Conservation (phyloP, 768 basidiomycete genomes). For the Kwoniella sp. region DNA sequence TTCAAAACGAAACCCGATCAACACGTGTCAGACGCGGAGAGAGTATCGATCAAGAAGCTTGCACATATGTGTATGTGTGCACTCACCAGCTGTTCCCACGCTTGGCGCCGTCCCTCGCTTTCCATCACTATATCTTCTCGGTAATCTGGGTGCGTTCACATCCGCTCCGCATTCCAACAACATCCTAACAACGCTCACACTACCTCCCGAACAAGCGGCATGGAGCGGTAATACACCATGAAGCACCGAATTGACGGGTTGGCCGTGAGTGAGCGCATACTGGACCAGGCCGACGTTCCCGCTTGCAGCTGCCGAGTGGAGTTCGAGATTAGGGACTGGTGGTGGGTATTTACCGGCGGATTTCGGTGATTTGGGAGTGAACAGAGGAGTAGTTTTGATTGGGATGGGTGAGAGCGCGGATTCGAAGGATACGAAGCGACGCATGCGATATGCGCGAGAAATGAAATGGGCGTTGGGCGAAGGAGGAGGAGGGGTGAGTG, state of each 20-base stretch:
- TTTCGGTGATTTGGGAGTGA: not conserved
- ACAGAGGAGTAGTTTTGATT: conserved; percentile 12
- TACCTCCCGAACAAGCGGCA: conserved; percentile 89
- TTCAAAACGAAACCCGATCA: conserved; percentile 11
- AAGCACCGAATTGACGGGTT: conserved; percentile 92
- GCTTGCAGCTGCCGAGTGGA: conserved; percentile 59
- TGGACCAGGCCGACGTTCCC: conserved; percentile 71
- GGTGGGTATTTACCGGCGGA: conserved; percentile 2
- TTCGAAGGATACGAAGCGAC: conserved; percentile 16
- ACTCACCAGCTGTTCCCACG: conserved; percentile 55
- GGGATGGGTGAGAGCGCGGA: conserved; percentile 9
- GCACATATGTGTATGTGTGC: not conserved
- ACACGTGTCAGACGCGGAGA: not conserved
- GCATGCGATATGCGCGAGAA: conserved; percentile 2
- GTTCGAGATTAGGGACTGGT: conserved; percentile 57
- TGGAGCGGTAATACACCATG: conserved; percentile 97
- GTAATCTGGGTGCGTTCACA: conserved; percentile 83
- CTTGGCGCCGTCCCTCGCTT: conserved; percentile 51
- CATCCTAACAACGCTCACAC: conserved; percentile 79
- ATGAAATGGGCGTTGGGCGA: conserved; percentile 9
- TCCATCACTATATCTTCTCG: conserved; percentile 58
- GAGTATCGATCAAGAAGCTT: not conserved
- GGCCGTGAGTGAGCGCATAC: conserved; percentile 81
- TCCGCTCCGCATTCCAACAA: conserved; percentile 95
- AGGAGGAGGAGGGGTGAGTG: conserved; percentile 1